Evolutionary conservation across 2,329 filamentous ascomycete species (phyloP).

Genomic region (Microcyclospora pomicola): DNA sequence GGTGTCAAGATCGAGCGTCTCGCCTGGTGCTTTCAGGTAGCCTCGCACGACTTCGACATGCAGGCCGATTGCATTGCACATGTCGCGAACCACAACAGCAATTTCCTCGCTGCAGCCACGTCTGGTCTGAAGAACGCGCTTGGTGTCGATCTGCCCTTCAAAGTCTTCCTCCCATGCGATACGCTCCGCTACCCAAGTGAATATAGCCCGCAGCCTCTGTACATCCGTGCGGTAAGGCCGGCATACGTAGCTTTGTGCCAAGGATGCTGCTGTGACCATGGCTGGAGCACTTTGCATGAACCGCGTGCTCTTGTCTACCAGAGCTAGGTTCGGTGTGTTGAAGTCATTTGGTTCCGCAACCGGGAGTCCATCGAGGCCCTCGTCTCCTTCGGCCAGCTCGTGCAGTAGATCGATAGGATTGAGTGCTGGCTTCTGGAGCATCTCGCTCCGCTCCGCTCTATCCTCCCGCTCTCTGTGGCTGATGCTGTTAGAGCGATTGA

Average conservation of each 20-base stretch:
- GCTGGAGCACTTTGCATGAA: conserved; percentile 70
- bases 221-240: conserved; percentile 89
- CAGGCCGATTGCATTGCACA: conserved; percentile 82
- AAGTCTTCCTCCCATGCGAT: conserved; percentile 92
- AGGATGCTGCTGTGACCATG: conserved; percentile 63
- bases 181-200: conserved; percentile 94
- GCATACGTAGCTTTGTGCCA: conserved; percentile 87
- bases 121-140: conserved; percentile 69
- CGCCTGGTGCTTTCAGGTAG: conserved; percentile 81
- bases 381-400: conserved; percentile 75
- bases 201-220: conserved; percentile 83
- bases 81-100: conserved; percentile 73
- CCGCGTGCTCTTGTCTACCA: conserved; percentile 91
- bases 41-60: conserved; percentile 78
- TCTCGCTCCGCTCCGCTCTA: conserved; percentile 75
- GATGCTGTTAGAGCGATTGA: conserved; percentile 87
- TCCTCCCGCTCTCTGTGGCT: conserved; percentile 80
- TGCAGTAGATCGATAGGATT: conserved; percentile 82
- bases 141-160: conserved; percentile 69
- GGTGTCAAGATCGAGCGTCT: conserved; percentile 64
- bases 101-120: conserved; percentile 82
- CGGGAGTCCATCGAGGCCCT: conserved; percentile 70
- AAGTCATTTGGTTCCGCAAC: conserved; percentile 77
- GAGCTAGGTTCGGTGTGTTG: conserved; percentile 50
- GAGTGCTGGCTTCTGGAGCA: conserved; percentile 82